These are phyloP conservation scores for Ceratobasidium theobromae DNA, from an alignment of 1,284 basidiomycete genomes.

Conservation along the genomic window DNA sequence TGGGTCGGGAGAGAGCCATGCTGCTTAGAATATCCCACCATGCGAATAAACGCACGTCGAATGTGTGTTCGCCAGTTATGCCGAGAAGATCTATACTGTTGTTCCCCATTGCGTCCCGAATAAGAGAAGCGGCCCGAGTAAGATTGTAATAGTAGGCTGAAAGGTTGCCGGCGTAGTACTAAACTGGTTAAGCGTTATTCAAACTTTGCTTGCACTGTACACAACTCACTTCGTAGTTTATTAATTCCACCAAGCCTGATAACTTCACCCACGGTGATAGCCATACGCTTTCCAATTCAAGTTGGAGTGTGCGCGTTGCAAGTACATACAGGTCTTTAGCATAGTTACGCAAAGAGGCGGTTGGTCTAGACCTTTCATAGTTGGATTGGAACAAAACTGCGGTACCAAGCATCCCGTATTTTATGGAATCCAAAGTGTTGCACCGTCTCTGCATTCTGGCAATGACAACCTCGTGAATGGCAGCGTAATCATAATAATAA, in stretches of 20 bases:
- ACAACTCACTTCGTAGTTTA: constrained; percentile 1
- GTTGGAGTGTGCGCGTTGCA: neutral
- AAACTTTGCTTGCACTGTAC: neutral
- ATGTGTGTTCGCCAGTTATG: neutral
- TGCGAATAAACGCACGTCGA: neutral
- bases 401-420: constrained; percentile 7
- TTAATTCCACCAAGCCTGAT: neutral
- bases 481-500: neutral
- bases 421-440: neutral
- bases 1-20: constrained; percentile 4
- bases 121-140: neutral
- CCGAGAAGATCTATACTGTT: neutral
- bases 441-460: neutral
- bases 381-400: neutral
- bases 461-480: neutral
- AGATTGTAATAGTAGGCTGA: constrained; percentile 2
- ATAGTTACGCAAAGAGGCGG: neutral
- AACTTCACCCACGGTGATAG: neutral
- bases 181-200: neutral
- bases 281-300: neutral
- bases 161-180: constrained; percentile 11
- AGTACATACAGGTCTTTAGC: neutral
- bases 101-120: neutral
- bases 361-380: neutral
- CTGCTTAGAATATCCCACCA: constrained; percentile 11